Base-by-base conservation (phyloP, 1,284 basidiomycete species). In the Pisolithus thermaeus region DNA sequence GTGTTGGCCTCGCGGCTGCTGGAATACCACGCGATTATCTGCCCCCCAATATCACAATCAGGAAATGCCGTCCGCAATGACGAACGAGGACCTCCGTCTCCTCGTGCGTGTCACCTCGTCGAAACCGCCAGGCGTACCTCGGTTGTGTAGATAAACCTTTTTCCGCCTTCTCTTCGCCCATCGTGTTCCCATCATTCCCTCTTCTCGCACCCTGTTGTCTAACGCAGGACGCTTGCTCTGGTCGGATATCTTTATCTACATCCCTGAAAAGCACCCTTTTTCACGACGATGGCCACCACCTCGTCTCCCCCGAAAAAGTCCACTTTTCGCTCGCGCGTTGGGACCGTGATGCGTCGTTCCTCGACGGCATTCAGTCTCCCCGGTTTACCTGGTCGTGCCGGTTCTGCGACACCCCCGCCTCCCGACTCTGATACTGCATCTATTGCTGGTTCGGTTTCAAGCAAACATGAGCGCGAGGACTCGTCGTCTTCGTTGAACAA, bases 11-110 rank as follows among this genome's bases (percentile, higher is more conserved):
- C 57, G 39, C 61, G 32, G 32, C 12, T 12, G 32, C 45, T 43
- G 48, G 56, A 49, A 45, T 50, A 60, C 49, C 64, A 68, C 64
- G 63, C 64, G 67, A 68, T 65, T 69, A 65, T 65, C 67, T 59
- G 50, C 64, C 61, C 55, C 39, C 55, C 58, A 59, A 46, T 51
- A 62, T 66, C 61, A 49, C 49, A 52, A 52, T 66, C 54, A 48
- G 46, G 50, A 27, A 61, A 63, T 52, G 64, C 53, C 56, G 46
- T 51, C 51, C 43, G 46, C 52, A 43, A 46, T 55, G 11, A 56
- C 54, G 32, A 35, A 35, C 32, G 14, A 35, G 32, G 4, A 35
- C 32, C 32, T 12, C 61, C 59, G 61, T 62, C 59, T 47, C 55
- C n/a, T 20, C 51, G 52, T 56, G 61, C 66, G 53, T 68, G n/a